Percentiles rank a stretch among this genome's conserved stretches.
Conservation (phyloP, 179 eudicot genomes). For the Sideroxylon spinosum region DNA sequence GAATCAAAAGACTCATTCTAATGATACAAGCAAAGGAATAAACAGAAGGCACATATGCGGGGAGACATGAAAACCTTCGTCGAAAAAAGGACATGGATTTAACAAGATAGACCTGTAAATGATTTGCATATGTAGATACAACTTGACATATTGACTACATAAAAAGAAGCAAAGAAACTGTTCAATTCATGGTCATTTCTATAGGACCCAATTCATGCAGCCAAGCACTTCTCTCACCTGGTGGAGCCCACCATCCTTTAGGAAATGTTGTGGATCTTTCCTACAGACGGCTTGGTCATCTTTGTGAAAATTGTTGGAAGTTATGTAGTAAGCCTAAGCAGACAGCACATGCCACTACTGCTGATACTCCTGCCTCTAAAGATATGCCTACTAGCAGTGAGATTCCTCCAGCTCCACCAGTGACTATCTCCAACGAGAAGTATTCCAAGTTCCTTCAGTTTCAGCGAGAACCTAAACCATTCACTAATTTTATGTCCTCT, state of each 20-base stretch:
- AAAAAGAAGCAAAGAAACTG: background rate
- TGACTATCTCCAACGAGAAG: too few species aligned
- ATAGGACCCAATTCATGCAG: background rate
- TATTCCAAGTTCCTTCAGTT: too few species aligned
- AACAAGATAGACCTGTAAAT: background rate
- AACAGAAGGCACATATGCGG: background rate
- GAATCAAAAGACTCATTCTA: background rate
- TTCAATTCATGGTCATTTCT: background rate
- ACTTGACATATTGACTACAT: background rate
- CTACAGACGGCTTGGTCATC: too few species aligned
- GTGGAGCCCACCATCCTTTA: background rate
- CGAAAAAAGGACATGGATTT: background rate
- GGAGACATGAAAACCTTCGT: background rate
- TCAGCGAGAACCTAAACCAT: too few species aligned
- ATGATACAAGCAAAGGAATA: background rate
- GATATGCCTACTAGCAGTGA: too few species aligned
- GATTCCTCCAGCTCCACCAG: too few species aligned
- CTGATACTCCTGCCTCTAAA: too few species aligned
- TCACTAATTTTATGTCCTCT: too few species aligned
- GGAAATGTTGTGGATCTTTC: background rate
- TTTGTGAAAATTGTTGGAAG: too few species aligned
- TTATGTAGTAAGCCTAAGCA: too few species aligned
- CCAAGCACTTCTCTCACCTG: background rate
- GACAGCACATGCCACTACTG: too few species aligned
- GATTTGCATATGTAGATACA: background rate